Evolutionary conservation across 176 grass and related monocot genomes (phyloP).

Genomic region (Sorghum bicolor): Sorghum_bicolor_NCBIv3 NC_012879.2:1493001-1493500

Average conservation of each 20-base stretch:
- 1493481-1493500: background rate
- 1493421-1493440: background rate
- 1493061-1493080: background rate
- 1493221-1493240: constrained; percentile 93
- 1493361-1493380: background rate
- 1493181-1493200: constrained; percentile 83
- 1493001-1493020: background rate
- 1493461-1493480: background rate
- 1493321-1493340: constrained; percentile 22
- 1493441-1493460: background rate
- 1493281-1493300: constrained; percentile 75
- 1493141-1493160: constrained; percentile 19
- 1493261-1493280: constrained; percentile 83
- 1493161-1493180: constrained; percentile 97
- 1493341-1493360: background rate
- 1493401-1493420: background rate
- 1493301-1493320: constrained; percentile 91
- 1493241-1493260: constrained; percentile 96
- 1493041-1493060: background rate
- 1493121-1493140: background rate
- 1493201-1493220: constrained; percentile 96
- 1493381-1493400: background rate
- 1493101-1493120: background rate
- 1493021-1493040: background rate
- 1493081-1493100: background rate